Conservation (phyloP, 176 grass and related monocot genomes). For the Zizania latifolia region DNA sequence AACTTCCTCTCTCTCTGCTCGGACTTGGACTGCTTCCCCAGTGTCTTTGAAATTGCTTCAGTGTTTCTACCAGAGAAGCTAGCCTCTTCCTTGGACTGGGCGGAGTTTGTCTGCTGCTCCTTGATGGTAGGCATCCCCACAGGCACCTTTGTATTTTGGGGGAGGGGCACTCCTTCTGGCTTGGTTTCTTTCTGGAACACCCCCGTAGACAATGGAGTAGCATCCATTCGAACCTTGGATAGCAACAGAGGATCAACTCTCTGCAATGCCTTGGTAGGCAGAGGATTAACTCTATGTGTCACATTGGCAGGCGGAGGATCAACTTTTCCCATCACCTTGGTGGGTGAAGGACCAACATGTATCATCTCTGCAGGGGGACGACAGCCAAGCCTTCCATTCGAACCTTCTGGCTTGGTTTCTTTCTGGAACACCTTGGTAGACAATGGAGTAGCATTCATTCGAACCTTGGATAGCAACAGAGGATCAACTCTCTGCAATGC, state of each 20-base stretch:
- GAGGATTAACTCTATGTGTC: background rate
- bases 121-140: background rate
- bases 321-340: background rate
- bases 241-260: background rate
- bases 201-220: background rate
- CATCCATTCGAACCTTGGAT: conserved; percentile 21
- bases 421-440: background rate
- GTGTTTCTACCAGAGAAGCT: conserved; percentile 25
- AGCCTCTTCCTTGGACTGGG: conserved; percentile 22
- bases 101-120: background rate
- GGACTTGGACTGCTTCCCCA: conserved; percentile 31
- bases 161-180: background rate
- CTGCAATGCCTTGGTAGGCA: background rate
- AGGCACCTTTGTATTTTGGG: background rate
- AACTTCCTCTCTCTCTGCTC: conserved; percentile 47
- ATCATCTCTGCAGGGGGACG: background rate
- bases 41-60: background rate
- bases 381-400: background rate
- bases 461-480: background rate
- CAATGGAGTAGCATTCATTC: background rate
- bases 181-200: background rate
- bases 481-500: background rate
- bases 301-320: background rate
- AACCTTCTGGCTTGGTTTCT: too few species aligned
- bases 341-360: background rate